Evolutionary conservation across 495 filamentous ascomycete species (phyloP).

Genomic region (Neurospora sp.): DNA sequence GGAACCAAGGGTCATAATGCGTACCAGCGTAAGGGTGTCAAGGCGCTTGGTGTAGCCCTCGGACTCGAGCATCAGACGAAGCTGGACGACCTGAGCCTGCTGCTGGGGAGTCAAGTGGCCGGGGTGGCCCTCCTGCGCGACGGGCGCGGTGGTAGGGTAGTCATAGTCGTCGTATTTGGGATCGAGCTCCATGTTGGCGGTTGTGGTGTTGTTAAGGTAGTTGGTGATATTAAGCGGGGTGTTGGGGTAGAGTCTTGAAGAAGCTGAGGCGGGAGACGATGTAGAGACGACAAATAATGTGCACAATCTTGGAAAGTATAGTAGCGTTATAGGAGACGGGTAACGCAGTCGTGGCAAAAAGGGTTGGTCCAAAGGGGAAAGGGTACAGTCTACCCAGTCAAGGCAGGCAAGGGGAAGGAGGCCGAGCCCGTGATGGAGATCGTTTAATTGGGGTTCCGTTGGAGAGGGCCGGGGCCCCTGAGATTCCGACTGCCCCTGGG

Average conservation of each 20-base stretch:
- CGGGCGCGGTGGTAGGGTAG: constrained; percentile 70
- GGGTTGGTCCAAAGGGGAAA: neutral
- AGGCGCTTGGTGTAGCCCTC: constrained; percentile 75
- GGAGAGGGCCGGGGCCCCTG: neutral
- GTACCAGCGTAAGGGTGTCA: constrained; percentile 81
- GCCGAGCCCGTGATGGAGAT: neutral
- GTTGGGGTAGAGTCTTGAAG: neutral
- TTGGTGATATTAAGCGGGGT: neutral
- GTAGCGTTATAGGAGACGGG: neutral
- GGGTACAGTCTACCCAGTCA: neutral
- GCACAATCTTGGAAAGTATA: neutral
- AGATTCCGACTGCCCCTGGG: neutral
- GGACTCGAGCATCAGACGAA: constrained; percentile 74
- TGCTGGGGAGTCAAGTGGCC: constrained; percentile 81
- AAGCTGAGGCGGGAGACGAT: neutral
- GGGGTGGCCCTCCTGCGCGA: constrained; percentile 64
- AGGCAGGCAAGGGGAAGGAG: neutral
- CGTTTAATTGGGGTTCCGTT: constrained; percentile 5
- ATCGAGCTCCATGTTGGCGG: constrained; percentile 49
- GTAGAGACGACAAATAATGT: neutral
- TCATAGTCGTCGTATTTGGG: constrained; percentile 96
- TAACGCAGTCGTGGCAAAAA: constrained; percentile 2
- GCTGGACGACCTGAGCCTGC: constrained; percentile 79
- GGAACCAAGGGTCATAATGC: constrained; percentile 9
- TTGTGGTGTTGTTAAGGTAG: constrained; percentile 13